A percentile compares a stretch with the other conserved stretches of the same genome.
Evolutionary conservation across 1,284 basidiomycete species (phyloP).

Genomic region (Ustilago hordei): DNA sequence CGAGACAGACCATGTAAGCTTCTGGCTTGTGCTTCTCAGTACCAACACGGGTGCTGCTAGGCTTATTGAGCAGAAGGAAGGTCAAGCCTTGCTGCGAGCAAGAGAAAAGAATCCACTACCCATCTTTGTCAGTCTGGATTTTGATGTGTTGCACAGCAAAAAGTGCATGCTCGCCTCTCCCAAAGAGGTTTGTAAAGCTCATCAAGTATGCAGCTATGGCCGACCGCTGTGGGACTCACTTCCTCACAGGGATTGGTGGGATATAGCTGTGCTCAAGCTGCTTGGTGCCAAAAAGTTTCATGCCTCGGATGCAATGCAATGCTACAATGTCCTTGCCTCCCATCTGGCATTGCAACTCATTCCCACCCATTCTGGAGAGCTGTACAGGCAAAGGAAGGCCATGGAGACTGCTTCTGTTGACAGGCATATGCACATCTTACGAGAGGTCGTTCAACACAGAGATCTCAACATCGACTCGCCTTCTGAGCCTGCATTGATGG

Average conservation of each 20-base stretch:
- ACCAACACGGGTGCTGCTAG: slow-evolving; percentile 24
- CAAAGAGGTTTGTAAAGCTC: neutral
- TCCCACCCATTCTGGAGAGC: neutral
- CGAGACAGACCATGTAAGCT: neutral
- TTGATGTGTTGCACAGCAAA: slow-evolving; percentile 12
- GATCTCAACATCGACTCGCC: slow-evolving; percentile 5
- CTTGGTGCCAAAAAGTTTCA: neutral
- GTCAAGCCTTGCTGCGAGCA: neutral
- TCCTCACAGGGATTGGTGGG: slow-evolving; percentile 2
- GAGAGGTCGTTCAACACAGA: neutral
- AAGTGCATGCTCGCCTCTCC: neutral
- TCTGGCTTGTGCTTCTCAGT: slow-evolving; percentile 29
- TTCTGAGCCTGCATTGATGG: slow-evolving; percentile 21
- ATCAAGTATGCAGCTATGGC: slow-evolving; percentile 20
- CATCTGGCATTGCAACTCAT: slow-evolving; percentile 10
- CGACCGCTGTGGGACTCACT: slow-evolving; percentile 27
- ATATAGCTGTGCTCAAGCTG: neutral
- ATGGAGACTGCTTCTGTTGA: slow-evolving; percentile 1
- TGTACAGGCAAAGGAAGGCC: neutral
- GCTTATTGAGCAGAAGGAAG: neutral
- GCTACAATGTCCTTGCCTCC: slow-evolving; percentile 18
- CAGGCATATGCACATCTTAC: slow-evolving; percentile 27
- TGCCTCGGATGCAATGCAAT: neutral
- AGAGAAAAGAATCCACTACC: neutral
- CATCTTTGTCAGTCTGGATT: slow-evolving; percentile 13